Evolutionary conservation across 495 filamentous ascomycete genomes (phyloP), one percentile per base, ranked within the genome.

Genomic region (Penicillium alfredii): DNA sequence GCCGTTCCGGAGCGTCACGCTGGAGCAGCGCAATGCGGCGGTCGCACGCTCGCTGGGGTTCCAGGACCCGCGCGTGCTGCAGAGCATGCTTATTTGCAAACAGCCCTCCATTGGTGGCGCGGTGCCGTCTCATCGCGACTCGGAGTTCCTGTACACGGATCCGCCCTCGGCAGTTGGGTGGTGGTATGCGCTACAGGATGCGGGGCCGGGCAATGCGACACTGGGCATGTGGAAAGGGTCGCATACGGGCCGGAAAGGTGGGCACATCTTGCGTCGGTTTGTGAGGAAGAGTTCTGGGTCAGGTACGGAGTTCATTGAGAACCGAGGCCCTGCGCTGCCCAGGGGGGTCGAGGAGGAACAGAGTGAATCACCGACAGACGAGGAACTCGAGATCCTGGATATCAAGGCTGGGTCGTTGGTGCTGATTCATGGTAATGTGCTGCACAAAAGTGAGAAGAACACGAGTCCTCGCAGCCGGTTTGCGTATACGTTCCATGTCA

Each of bases 81-180:
- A 98, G 68, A 88, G 82, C 49, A 98, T 98, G 92, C 73, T 96
- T 6, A 98, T 98, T 45, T 94, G 86, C 74, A 98, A 98, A 56
- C 92, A 96, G 62, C 90, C 92, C 6, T 84, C 88, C 56, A 97
- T 98, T 22, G 92, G 92, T 14, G 92, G 84, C 10, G 77, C 80
- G 1, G 92, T 96, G 23, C 85, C 77, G 2, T 72, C 84, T 10
- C 92, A 98, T 58, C 89, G 93, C 56, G 92, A 97, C 62, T 82
- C 73, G 33, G 86, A 88, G 8, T 98, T 97, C 49, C 43, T 98
- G 35, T 98, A 96, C 55, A 97, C 92, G 8, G 66, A 88, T 42
- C 87, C 92, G 31, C 90, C 90, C 1, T 82, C 75, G 25, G 90
- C 92, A 0, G 86, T 97, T 4, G 89, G 88, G 6, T 94, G 86